Evolutionary conservation across 768 basidiomycete genomes (phyloP).

Genomic region (Kwoniella dendrophila): DNA sequence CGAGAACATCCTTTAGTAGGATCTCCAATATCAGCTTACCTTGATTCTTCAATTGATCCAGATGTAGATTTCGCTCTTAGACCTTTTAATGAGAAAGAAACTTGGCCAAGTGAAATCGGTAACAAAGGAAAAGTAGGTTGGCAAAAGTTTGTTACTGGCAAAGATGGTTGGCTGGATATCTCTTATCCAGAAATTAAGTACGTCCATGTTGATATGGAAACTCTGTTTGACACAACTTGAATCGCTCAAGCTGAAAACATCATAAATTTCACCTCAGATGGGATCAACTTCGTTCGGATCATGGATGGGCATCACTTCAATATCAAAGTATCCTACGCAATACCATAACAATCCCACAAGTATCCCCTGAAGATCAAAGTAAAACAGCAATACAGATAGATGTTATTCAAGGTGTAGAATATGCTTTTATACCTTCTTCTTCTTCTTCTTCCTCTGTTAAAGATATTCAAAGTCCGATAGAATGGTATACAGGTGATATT

Average conservation of each 20-base stretch:
- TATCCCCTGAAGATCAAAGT: conserved; percentile 58
- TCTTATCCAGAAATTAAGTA: conserved; percentile 41
- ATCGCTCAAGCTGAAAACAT: neutral
- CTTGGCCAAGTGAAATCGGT: conserved; percentile 42
- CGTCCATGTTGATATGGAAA: neutral
- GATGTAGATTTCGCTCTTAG: conserved; percentile 40
- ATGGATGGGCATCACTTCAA: conserved; percentile 86
- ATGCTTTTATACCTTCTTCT: conserved; percentile 65
- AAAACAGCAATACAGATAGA: conserved; percentile 64
- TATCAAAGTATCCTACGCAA: conserved; percentile 73
- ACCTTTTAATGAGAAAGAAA: conserved; percentile 23
- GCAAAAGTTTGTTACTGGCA: conserved; percentile 27
- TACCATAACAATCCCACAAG: conserved; percentile 61
- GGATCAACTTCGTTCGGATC: conserved; percentile 69
- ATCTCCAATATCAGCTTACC: conserved; percentile 38
- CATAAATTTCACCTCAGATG: conserved; percentile 60
- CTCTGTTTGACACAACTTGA: neutral
- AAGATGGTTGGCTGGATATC: conserved; percentile 39
- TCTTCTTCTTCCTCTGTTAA: no score
- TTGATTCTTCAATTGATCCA: conserved; percentile 17
- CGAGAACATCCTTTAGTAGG: conserved; percentile 44
- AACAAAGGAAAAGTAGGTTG: conserved; percentile 39
- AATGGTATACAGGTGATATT: conserved; percentile 87
- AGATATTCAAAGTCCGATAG: conserved; percentile 47
- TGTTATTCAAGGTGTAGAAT: conserved; percentile 73